Conservation (phyloP, 495 filamentous ascomycete genomes). For the Talaromyces adpressus region DNA sequence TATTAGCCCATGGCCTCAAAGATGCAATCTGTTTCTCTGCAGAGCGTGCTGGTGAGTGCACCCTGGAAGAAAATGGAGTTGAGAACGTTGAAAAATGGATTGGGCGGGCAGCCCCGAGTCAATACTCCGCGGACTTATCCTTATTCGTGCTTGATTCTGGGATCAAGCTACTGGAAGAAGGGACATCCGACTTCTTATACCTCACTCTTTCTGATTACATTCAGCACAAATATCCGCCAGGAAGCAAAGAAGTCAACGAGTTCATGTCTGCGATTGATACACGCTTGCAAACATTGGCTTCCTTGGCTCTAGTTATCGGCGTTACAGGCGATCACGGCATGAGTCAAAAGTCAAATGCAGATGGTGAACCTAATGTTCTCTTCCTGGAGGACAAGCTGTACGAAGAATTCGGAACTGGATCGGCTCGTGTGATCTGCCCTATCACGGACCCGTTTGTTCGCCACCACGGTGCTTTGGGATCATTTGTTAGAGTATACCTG, state of each 20-base stretch:
- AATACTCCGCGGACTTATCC: constrained; percentile 29
- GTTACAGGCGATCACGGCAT: constrained; percentile 33
- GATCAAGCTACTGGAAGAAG: constrained; percentile 26
- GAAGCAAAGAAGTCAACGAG: constrained; percentile 22
- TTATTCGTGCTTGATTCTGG: constrained; percentile 33
- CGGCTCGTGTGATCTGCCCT: constrained; percentile 29
- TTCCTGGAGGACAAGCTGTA: constrained; percentile 27
- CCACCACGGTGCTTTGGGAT: constrained; percentile 29
- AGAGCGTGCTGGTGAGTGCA: constrained; percentile 18
- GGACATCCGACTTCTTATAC: constrained; percentile 28
- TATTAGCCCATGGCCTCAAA: constrained; percentile 24
- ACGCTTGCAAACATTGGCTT: constrained; percentile 17
- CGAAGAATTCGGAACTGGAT: constrained; percentile 16
- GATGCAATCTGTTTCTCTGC: constrained; percentile 29
- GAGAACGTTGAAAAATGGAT: constrained; percentile 25
- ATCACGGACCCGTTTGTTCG: constrained; percentile 30
- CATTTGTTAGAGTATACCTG: constrained; percentile 29
- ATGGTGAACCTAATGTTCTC: constrained; percentile 25
- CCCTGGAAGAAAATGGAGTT: constrained; percentile 18
- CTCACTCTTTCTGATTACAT: constrained; percentile 33
- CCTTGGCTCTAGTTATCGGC: constrained; percentile 18
- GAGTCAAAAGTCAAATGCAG: constrained; percentile 22
- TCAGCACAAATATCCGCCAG: constrained; percentile 30
- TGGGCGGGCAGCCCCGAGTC: constrained; percentile 20
- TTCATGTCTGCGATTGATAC: constrained; percentile 24